Percentiles rank a stretch among this genome's conserved stretches.
These are phyloP conservation scores for Grosmannia clavigera DNA, from an alignment of 2,329 filamentous ascomycete species.

Conservation along the genomic window DNA sequence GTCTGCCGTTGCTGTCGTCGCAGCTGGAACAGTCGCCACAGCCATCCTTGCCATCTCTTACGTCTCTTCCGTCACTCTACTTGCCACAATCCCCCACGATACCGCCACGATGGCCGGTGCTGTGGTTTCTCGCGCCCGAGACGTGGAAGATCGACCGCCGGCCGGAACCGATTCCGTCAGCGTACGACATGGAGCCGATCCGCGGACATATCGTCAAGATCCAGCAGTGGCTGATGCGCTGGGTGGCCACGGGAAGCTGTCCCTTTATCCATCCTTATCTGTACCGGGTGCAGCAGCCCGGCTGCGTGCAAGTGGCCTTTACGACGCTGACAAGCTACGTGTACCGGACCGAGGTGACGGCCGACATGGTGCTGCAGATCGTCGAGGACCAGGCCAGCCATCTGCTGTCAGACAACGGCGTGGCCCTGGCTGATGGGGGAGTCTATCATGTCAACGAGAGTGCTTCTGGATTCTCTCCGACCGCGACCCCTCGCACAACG, in stretches of 20 bases:
- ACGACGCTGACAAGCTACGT: constrained; percentile 14
- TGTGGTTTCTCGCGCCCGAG: constrained; percentile 12
- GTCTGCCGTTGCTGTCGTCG: neutral
- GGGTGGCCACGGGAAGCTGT: constrained; percentile 17
- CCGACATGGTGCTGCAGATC: constrained; percentile 11
- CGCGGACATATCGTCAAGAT: constrained; percentile 7
- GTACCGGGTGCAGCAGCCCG: constrained; percentile 17
- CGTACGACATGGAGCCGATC: constrained; percentile 1
- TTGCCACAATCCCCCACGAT: no score
- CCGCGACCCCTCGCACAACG: neutral
- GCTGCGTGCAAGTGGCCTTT: constrained; percentile 19
- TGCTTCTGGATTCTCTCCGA: neutral
- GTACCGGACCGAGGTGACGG: constrained; percentile 9
- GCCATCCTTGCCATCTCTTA: neutral
- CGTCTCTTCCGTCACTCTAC: neutral
- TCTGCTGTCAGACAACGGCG: neutral
- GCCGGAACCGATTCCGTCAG: neutral
- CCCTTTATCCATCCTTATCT: constrained; percentile 20
- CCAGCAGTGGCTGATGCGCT: constrained; percentile 16
- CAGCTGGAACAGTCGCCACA: neutral
- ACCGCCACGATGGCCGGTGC: neutral
- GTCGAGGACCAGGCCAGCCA: constrained; percentile 10
- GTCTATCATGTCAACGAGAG: neutral
- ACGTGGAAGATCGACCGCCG: constrained; percentile 12
- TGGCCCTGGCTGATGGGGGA: neutral